Percentiles rank a stretch among this genome's conserved stretches.
phyloP scores from a whole-genome alignment of 768 basidiomycete species.

The Austroboletus eburneus region DNA sequence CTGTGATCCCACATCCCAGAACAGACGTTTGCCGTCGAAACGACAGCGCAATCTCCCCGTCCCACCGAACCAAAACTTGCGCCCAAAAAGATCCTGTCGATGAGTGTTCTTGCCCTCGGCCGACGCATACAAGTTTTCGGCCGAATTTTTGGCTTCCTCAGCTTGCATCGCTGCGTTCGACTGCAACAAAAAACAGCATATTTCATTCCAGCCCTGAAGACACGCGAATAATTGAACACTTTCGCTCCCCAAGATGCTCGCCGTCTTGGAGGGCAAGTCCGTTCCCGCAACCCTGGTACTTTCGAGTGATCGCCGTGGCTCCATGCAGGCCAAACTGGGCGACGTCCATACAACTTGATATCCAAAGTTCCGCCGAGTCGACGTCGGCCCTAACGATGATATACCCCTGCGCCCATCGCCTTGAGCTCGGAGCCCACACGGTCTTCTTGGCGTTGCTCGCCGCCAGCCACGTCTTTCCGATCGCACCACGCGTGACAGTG shows the following conservation, averaged over 20 bases:
- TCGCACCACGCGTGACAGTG: constrained; percentile 94
- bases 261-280: constrained; percentile 96
- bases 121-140: constrained; percentile 81
- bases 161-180: constrained; percentile 75
- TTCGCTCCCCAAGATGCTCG: constrained; percentile 93
- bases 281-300: constrained; percentile 94
- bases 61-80: constrained; percentile 95
- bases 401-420: constrained; percentile 95
- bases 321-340: constrained; percentile 97
- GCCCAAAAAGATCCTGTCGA: constrained; percentile 63
- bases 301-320: constrained; percentile 92
- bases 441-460: constrained; percentile 96
- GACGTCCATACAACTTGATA: constrained; percentile 97
- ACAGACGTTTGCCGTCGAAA: constrained; percentile 88
- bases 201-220: constrained; percentile 97
- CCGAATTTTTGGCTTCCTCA: constrained; percentile 74
- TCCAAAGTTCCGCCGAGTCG: constrained; percentile 98
- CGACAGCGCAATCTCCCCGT: constrained; percentile 90
- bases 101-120: constrained; percentile 93
- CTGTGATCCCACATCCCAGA: constrained; percentile 89
- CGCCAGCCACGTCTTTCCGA: constrained; percentile 97
- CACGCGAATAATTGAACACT: constrained; percentile 98
- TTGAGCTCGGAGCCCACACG: constrained; percentile 98
- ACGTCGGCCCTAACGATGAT: constrained; percentile 97
- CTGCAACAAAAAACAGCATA: constrained; percentile 90